These are phyloP conservation scores for Flaveria trinervia DNA, from an alignment of 129 eudicot species.

Conservation along the genomic window DNA sequence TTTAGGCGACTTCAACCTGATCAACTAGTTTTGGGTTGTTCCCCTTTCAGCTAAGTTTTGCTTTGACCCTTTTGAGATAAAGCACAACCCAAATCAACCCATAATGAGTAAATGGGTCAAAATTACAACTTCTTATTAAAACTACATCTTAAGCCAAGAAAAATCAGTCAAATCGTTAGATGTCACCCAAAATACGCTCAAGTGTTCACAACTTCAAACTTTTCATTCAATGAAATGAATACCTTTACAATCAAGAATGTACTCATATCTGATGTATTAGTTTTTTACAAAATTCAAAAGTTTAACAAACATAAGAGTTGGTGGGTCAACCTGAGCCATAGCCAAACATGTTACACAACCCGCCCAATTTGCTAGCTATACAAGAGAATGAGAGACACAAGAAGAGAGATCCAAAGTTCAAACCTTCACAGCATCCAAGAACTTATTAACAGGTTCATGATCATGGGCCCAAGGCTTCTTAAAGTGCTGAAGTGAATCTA, in stretches of 20 bases:
- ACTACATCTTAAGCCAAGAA: neutral
- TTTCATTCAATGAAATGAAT: neutral
- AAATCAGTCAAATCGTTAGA: neutral
- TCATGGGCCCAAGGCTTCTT: constrained; percentile 99
- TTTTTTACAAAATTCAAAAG: neutral
- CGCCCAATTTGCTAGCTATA: constrained; percentile 8
- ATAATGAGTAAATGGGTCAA: neutral
- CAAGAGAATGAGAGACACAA: neutral
- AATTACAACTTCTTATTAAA: neutral
- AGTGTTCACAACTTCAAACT: neutral
- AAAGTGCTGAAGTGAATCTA: constrained; percentile 92
- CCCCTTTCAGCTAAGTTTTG: neutral
- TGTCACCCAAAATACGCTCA: neutral
- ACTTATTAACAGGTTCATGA: constrained; percentile 64
- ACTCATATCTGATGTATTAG: neutral
- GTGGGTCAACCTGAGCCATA: constrained; percentile 3
- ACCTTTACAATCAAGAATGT: constrained; percentile 1
- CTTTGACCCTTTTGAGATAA: neutral
- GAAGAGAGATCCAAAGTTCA: neutral
- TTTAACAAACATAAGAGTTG: neutral
- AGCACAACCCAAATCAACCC: neutral
- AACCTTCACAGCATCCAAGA: constrained; percentile 90
- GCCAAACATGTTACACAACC: constrained; percentile 8
- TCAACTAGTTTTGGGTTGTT: neutral
- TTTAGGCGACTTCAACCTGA: neutral